A percentile compares a stretch with the other conserved stretches of the same genome.
Evolutionary conservation across 2,329 filamentous ascomycete species (phyloP).

Genomic region (Aspergillus sp.): DNA sequence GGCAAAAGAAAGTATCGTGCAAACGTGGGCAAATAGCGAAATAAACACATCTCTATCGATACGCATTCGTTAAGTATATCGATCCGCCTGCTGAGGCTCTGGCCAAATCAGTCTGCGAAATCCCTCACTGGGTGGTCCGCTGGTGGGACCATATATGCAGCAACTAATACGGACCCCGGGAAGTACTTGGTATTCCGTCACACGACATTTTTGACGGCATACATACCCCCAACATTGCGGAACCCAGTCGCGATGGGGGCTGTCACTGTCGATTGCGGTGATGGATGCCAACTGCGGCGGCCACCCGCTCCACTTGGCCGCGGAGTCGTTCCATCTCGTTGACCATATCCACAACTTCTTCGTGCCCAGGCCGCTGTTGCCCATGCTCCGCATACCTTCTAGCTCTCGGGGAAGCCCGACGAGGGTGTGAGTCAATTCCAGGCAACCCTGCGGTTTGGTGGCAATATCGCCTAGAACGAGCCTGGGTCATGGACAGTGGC

Average conservation of each 20-base stretch:
- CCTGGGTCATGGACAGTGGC: conserved; percentile 22
- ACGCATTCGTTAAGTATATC: background rate
- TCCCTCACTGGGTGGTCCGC: conserved; percentile 16
- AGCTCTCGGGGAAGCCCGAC: conserved; percentile 19
- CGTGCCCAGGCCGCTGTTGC: conserved; percentile 20
- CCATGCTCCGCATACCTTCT: conserved; percentile 22
- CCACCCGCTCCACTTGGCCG: conserved; percentile 35
- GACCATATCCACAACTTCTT: conserved; percentile 33
- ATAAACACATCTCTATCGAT: background rate
- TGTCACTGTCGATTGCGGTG: conserved; percentile 18
- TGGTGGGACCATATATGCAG: conserved; percentile 7
- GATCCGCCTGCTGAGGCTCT: background rate
- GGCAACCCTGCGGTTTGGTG: conserved; percentile 26
- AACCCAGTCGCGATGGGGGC: background rate
- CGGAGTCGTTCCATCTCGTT: conserved; percentile 37
- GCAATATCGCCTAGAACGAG: conserved; percentile 20
- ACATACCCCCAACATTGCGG: background rate
- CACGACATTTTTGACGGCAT: background rate
- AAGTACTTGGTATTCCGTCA: background rate
- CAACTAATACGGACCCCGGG: conserved; percentile 9
- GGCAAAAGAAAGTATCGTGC: background rate
- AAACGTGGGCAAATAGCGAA: background rate
- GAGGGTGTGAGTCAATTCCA: conserved; percentile 22
- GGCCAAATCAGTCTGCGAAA: conserved; percentile 13
- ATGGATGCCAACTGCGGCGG: conserved; percentile 26